These are phyloP conservation scores for Meyerozyma elateridarum DNA, from an alignment of 1,139 yeast genomes.

Conservation along the genomic window DNA sequence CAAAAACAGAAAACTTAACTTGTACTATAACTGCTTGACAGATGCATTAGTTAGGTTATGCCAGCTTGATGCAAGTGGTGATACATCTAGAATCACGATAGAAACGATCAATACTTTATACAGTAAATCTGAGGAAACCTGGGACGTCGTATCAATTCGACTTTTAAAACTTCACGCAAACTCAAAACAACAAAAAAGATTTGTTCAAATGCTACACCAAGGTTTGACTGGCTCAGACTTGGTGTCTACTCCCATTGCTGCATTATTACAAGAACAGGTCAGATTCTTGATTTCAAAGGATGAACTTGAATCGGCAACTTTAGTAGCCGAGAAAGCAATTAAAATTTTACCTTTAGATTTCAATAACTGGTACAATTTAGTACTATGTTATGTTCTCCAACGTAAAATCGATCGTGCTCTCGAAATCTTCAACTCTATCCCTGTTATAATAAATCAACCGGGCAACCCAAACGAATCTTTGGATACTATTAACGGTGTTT, in stretches of 20 bases:
- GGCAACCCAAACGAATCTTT: conserved; percentile 11
- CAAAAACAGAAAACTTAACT: conserved; percentile 20
- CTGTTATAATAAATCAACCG: conserved; percentile 18
- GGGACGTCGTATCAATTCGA: conserved; percentile 21
- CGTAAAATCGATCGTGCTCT: conserved; percentile 31
- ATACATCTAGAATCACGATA: conserved; percentile 19
- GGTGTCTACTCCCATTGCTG: conserved; percentile 29
- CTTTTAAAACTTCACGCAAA: conserved; percentile 16
- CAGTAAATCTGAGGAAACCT: not conserved
- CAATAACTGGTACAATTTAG: conserved; percentile 37
- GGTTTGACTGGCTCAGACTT: conserved; percentile 3
- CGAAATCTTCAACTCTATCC: conserved; percentile 32
- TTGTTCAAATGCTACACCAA: not conserved
- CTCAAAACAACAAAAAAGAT: conserved; percentile 1
- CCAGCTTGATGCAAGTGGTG: conserved; percentile 17
- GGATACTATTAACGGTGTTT: conserved; percentile 25
- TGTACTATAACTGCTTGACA: conserved; percentile 31
- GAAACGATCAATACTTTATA: conserved; percentile 16
- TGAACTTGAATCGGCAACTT: conserved; percentile 23
- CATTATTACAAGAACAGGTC: conserved; percentile 36
- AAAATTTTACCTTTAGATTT: conserved; percentile 37
- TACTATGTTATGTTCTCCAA: conserved; percentile 29
- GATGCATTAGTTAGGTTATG: conserved; percentile 26
- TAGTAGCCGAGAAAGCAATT: conserved; percentile 29
- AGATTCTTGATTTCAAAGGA: conserved; percentile 32